Percentiles rank a stretch among this genome's conserved stretches.
Conservation (phyloP, 805 yeast genomes). For the Zygotorulaspora chibaensis region DNA sequence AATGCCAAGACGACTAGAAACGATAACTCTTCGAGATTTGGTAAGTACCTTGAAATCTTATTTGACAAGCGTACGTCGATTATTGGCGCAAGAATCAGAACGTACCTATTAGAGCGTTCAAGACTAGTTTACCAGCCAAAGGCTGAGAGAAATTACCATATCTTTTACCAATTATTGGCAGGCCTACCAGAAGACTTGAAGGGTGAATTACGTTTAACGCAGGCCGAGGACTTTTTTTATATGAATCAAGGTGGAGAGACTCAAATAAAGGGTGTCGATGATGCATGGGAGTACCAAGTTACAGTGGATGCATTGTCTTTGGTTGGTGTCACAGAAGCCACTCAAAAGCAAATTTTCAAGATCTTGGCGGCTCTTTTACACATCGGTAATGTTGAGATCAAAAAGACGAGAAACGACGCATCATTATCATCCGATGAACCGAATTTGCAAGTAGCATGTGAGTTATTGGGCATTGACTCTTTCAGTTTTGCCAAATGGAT, state of each 20-base stretch:
- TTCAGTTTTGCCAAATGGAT: conserved; percentile 81
- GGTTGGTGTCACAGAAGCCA: conserved; percentile 63
- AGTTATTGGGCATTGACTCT: conserved; percentile 77
- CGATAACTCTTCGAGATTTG: conserved; percentile 92
- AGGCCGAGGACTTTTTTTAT: conserved; percentile 69
- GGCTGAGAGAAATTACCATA: conserved; percentile 88
- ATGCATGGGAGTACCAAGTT: conserved; percentile 65
- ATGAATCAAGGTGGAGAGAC: conserved; percentile 83
- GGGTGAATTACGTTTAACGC: conserved; percentile 53
- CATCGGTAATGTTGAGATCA: conserved; percentile 86
- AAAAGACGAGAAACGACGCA: conserved; percentile 82
- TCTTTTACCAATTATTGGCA: conserved; percentile 81
- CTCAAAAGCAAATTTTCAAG: conserved; percentile 67
- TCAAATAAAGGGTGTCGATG: conserved; percentile 75
- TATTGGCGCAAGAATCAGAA: conserved; percentile 91
- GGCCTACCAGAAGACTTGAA: conserved; percentile 60
- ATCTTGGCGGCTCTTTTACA: conserved; percentile 85
- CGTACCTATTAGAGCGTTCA: conserved; percentile 88
- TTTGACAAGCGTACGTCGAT: conserved; percentile 74
- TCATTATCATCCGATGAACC: conserved; percentile 82
- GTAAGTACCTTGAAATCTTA: conserved; percentile 86
- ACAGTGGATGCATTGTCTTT: conserved; percentile 73
- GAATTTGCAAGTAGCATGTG: conserved; percentile 74
- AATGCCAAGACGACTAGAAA: conserved; percentile 92
- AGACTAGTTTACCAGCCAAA: conserved; percentile 90